phyloP scores from a whole-genome alignment of 371 early-diverging fungal species.

The Rhizopus arrhizus region DNA sequence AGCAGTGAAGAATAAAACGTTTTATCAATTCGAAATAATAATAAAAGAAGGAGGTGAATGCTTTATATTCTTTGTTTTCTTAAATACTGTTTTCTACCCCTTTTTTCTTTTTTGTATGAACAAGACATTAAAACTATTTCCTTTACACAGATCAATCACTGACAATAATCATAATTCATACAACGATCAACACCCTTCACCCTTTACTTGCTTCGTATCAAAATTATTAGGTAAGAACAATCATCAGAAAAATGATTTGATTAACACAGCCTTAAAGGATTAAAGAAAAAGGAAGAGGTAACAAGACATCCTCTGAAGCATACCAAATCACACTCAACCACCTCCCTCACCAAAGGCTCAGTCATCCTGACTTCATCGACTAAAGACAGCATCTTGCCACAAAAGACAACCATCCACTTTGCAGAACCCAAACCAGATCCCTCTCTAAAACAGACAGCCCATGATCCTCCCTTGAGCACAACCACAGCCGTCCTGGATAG shows the following conservation, averaged over 20 bases:
- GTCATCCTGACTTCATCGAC: slow-evolving; percentile 25
- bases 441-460: slow-evolving; percentile 3
- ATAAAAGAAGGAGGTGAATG: no score
- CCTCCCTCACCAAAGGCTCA: slow-evolving; percentile 34
- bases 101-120: no score
- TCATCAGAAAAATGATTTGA: not conserved
- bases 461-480: slow-evolving; percentile 1
- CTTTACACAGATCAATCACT: slow-evolving; percentile 30
- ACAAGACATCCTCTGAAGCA: slow-evolving; percentile 20
- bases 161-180: slow-evolving; percentile 20
- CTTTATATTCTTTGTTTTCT: no score
- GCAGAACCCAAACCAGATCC: slow-evolving; percentile 14
- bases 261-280: slow-evolving; percentile 3
- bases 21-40: no score
- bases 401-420: slow-evolving; percentile 16
- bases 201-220: slow-evolving; percentile 27
- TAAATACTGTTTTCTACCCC: no score
- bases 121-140: slow-evolving; percentile 1
- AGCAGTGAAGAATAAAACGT: no score
- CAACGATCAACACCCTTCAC: slow-evolving; percentile 14
- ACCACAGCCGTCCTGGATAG: no score
- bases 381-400: not conserved
- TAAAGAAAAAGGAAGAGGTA: slow-evolving; percentile 2
- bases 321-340: slow-evolving; percentile 32
- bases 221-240: slow-evolving; percentile 28